phyloP scores from a whole-genome alignment of 805 yeast genomes.

The Saturnispora dispora region DNA sequence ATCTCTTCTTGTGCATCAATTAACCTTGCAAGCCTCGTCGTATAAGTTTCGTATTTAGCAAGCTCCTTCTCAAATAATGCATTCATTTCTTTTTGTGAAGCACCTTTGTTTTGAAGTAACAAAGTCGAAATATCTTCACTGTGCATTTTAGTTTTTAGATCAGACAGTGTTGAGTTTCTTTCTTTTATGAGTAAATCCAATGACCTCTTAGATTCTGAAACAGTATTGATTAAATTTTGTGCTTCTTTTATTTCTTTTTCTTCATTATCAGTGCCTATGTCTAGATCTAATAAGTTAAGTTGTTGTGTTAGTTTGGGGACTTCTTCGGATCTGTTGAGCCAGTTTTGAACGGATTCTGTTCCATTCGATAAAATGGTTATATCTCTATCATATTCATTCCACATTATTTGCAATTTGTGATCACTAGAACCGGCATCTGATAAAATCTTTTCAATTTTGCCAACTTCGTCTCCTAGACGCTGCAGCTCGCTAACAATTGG shows the following conservation, averaged over 20 bases:
- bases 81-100: slow-evolving; percentile 34
- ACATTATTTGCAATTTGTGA: slow-evolving; percentile 39
- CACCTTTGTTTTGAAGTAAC: slow-evolving; percentile 53
- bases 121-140: slow-evolving; percentile 78
- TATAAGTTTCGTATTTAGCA: slow-evolving; percentile 63
- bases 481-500: slow-evolving; percentile 4
- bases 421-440: slow-evolving; percentile 57
- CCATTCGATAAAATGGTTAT: slow-evolving; percentile 39
- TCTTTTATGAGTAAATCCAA: slow-evolving; percentile 57
- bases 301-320: slow-evolving; percentile 18
- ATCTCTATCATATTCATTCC: slow-evolving; percentile 35
- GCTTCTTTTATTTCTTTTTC: slow-evolving; percentile 22
- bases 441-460: slow-evolving; percentile 48
- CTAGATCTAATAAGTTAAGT: slow-evolving; percentile 55
- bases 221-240: slow-evolving; percentile 32
- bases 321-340: slow-evolving; percentile 15
- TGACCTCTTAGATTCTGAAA: slow-evolving; percentile 52
- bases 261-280: slow-evolving; percentile 29
- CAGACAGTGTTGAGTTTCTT: slow-evolving; percentile 49
- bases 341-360: slow-evolving; percentile 30
- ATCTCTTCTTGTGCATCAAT: slow-evolving; percentile 54
- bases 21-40: slow-evolving; percentile 56
- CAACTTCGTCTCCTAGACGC: slow-evolving; percentile 42
- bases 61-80: slow-evolving; percentile 60
- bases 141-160: slow-evolving; percentile 61